Conservation (phyloP, 495 filamentous ascomycete genomes). For the Lentithecium fluviatile region DNA sequence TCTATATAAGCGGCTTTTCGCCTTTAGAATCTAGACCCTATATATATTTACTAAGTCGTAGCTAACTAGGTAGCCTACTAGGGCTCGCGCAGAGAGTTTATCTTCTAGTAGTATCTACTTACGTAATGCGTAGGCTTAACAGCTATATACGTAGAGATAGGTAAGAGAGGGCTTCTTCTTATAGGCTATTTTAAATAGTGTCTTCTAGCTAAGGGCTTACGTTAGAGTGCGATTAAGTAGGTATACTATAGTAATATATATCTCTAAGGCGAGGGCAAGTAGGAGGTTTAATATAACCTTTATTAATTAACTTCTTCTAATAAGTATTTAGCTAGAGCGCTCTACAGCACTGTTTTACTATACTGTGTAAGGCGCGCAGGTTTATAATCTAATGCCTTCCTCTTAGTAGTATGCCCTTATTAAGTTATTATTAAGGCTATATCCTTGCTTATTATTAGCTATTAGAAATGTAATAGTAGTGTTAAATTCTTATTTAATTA, state of each 20-base stretch:
- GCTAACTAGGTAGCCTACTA: slow-evolving; percentile 24
- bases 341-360: not conserved
- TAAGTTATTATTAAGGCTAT: too few species aligned
- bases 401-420: not conserved
- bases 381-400: not conserved
- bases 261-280: too few species aligned
- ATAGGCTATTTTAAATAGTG: slow-evolving; percentile 16
- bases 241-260: slow-evolving; percentile 4
- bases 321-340: too few species aligned
- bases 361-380: too few species aligned
- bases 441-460: too few species aligned
- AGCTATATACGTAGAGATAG: slow-evolving; percentile 1
- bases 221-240: slow-evolving; percentile 30
- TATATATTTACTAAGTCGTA: slow-evolving; percentile 26
- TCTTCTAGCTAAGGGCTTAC: slow-evolving; percentile 17
- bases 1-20: not conserved
- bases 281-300: too few species aligned
- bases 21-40: slow-evolving; percentile 18
- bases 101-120: too few species aligned
- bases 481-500: too few species aligned
- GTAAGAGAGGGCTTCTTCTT: slow-evolving; percentile 14
- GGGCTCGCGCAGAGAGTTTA: slow-evolving; percentile 16
- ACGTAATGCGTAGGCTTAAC: too few species aligned
- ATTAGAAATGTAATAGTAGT: too few species aligned
- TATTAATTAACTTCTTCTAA: too few species aligned